Evolutionary conservation across 1,284 basidiomycete genomes (phyloP).

Genomic region (Pseudozyma sp.): DNA sequence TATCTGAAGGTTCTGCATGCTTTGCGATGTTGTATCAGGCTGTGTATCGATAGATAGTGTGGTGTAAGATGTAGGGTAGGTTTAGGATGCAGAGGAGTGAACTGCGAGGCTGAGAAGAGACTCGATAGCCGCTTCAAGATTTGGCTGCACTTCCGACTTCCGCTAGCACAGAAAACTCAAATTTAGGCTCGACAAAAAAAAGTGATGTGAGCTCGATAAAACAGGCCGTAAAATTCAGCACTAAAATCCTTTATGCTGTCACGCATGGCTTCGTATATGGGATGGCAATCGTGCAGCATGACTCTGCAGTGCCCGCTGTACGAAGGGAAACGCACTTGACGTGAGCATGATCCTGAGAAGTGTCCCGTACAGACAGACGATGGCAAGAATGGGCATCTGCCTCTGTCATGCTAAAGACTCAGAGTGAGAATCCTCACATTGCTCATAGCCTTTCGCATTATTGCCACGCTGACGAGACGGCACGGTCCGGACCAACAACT

Average conservation of each 20-base stretch:
- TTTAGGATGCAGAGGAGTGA: background rate
- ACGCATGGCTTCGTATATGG: background rate
- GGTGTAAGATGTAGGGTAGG: background rate
- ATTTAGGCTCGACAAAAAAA: background rate
- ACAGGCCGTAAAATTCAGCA: background rate
- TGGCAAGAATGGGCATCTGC: too few species aligned
- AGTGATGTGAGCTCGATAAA: background rate
- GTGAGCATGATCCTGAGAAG: too few species aligned
- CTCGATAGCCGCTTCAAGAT: background rate
- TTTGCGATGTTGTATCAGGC: background rate
- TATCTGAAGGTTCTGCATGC: background rate
- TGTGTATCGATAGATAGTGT: background rate
- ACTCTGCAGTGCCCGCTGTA: too few species aligned
- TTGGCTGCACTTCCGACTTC: background rate
- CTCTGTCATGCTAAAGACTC: too few species aligned
- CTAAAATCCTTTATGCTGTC: background rate
- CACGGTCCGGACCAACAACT: too few species aligned
- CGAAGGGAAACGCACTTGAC: too few species aligned
- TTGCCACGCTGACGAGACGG: too few species aligned
- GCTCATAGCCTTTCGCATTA: too few species aligned
- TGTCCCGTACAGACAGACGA: too few species aligned
- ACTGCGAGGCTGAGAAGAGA: background rate
- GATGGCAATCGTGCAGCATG: too few species aligned
- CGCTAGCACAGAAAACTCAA: background rate
- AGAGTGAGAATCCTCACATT: too few species aligned